These are phyloP conservation scores for Periconia sp. DNA, from an alignment of 2,329 filamentous ascomycete genomes.

Conservation along the genomic window DNA sequence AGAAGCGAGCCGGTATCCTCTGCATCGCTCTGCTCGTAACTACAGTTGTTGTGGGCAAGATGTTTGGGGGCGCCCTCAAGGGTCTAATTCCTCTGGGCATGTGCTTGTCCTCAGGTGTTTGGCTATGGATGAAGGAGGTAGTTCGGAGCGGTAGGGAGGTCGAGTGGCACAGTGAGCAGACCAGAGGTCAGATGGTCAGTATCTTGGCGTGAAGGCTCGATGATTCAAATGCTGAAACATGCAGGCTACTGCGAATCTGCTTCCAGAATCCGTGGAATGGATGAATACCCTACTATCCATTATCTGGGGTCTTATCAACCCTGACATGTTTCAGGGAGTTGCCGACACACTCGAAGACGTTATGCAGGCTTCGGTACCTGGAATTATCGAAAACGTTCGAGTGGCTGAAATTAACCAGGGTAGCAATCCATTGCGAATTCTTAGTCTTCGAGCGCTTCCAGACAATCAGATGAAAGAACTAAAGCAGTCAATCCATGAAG, in stretches of 20 bases:
- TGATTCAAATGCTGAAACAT: not conserved
- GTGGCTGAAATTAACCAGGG: conserved; percentile 96
- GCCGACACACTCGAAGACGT: conserved; percentile 95
- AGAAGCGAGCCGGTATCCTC: conserved; percentile 74
- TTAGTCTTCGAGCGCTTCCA: conserved; percentile 85
- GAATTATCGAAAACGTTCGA: conserved; percentile 90
- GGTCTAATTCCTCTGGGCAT: conserved; percentile 76
- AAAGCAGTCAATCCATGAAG: conserved; percentile 78
- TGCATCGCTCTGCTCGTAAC: conserved; percentile 73
- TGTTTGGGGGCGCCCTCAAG: conserved; percentile 78
- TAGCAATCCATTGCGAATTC: conserved; percentile 84
- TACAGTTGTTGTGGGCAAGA: conserved; percentile 77
- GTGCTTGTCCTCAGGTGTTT: conserved; percentile 78
- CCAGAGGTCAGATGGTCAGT: conserved; percentile 75
- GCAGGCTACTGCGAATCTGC: conserved; percentile 80
- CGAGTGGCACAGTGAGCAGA: conserved; percentile 89
- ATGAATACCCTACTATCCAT: conserved; percentile 87
- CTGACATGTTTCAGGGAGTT: conserved; percentile 89
- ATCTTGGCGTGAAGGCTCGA: not conserved
- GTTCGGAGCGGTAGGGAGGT: conserved; percentile 79
- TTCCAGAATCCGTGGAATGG: conserved; percentile 92
- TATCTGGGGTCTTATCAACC: conserved; percentile 90
- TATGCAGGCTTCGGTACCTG: conserved; percentile 93
- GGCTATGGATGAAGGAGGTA: conserved; percentile 88
- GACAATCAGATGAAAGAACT: conserved; percentile 81